Evolutionary conservation across 768 basidiomycete genomes (phyloP), one percentile per base, ranked within the genome.

Genomic region (Dacryopinax primogenitus): DNA sequence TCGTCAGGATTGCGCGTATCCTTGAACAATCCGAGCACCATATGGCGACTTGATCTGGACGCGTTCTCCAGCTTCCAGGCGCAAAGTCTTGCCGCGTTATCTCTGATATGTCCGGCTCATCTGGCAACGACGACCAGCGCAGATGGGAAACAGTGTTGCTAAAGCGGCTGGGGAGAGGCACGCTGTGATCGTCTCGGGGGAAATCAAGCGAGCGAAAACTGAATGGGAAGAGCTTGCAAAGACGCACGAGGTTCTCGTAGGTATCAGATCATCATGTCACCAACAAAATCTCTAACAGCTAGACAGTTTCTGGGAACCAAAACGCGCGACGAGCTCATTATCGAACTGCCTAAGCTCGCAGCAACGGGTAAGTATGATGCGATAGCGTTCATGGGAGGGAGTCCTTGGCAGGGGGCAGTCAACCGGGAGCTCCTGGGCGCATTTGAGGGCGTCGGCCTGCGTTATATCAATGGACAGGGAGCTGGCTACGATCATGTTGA

Each of bases 401-500:
- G 51, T 3, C 26, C 11, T 30, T 58, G 51, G 51, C 51, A 58
- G 26, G 51, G 51, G 26, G 4, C 26, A 3, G 51, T 58, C 4
- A 30, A 58, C 18, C 4, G 32, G 51, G 51, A 58, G 26, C 51
- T 58, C 7, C 51, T 58, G 9, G 51, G 51, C 51, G 51, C 3
- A 4, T 58, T 58, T 32, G 30, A 58, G 45, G 45, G 36, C 36
- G 11, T 9, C 18, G 41, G 51, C 26, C 26, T 58, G 51, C 3
- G 30, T 7, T 58, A 58, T 18, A 58, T 58, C 30, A 58, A 58
- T 21, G 51, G 51, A 23, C 12, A 15, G 30, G 51, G 51, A 32
- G 51, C 51, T 3, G 51, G 51, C 9, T 58, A 58, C 32, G 51
- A 58, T 30, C 51, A 61, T 63, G 73, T 76, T 35, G 75, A 76